Conservation (phyloP, 169 alveolate species). For the Plasmodium falciparum region DNA sequence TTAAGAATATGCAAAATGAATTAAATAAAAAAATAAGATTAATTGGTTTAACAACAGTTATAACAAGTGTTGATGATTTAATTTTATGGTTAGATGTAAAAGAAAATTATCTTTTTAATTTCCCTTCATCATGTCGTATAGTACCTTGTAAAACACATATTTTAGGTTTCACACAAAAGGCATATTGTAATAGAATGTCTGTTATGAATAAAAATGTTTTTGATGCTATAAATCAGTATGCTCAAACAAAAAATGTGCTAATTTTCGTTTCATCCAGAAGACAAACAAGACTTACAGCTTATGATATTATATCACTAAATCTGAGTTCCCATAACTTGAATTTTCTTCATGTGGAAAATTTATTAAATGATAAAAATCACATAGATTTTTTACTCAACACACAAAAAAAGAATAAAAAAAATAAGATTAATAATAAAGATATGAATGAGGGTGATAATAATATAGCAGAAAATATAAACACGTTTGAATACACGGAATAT, state of each 20-base stretch:
- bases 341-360: conserved; percentile 56
- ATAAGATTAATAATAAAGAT: background rate
- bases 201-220: conserved; percentile 83
- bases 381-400: conserved; percentile 56
- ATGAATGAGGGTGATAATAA: background rate
- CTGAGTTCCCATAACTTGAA: conserved; percentile 44
- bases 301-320: conserved; percentile 80
- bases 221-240: conserved; percentile 79
- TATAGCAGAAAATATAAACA: background rate
- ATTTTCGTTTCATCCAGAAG: conserved; percentile 98
- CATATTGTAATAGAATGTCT: conserved; percentile 84
- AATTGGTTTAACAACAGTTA: conserved; percentile 98
- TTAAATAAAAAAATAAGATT: conserved; percentile 93
- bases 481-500: background rate
- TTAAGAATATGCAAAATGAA: conserved; percentile 94
- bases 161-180: conserved; percentile 91
- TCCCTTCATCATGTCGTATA: conserved; percentile 98
- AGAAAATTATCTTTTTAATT: conserved; percentile 96
- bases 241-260: conserved; percentile 95
- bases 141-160: conserved; percentile 98
- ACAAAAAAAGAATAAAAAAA: conserved; percentile 5
- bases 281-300: conserved; percentile 98
- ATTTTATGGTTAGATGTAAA: conserved; percentile 99
- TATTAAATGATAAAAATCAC: conserved; percentile 71
- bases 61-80: conserved; percentile 98